Base-by-base conservation (phyloP, 371 early-diverging fungal species). In the Batkoa obscura region DNA sequence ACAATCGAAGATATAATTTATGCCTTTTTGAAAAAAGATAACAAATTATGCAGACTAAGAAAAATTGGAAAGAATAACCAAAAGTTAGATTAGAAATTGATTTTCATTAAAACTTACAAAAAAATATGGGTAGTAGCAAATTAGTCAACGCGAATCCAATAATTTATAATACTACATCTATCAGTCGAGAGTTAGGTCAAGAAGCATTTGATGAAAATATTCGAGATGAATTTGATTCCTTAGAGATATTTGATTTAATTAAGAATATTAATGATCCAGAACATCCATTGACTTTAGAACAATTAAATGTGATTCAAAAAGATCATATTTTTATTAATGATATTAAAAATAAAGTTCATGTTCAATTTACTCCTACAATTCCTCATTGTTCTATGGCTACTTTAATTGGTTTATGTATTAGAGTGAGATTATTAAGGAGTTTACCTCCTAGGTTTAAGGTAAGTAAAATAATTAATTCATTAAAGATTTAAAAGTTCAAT, bases 351-450 rank as follows among this genome's bases (percentile, higher is more conserved):
- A 74, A 67, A 45, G 71, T 94, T 17, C 59, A 71, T 9, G 84
- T 92, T 53, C 79, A 80, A 64, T 88, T 99, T 64, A 93, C 91
- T 6, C 99, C 99, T 1, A 99, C 99, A 2, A 99, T 99, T 63
- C 99, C 99, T 43, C 99, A 99, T 69, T 99, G 99, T 70, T 93
- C 94, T 17, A 97, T 99, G 98, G 99, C 98, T 9, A 96, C 98
- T n/a, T 67, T 99, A 55, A 99, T 99, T 69, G 99, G 99, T 0
- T 79, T 99, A 23, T 90, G 91, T 66, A 94, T 99, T 52, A 86
- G 94, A 15, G 94, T 94, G 32, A 77, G 92, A 43, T 66, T 99
- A 53, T 62, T 89, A 52, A 75, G 90, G 52, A 80, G 83, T 55
- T 69, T 98, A 57, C 88, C 90, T 5, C 83, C 79, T 43, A 72